Conservation (phyloP, 108 stramenopile species). For the Mediolabrus comicus region DNA sequence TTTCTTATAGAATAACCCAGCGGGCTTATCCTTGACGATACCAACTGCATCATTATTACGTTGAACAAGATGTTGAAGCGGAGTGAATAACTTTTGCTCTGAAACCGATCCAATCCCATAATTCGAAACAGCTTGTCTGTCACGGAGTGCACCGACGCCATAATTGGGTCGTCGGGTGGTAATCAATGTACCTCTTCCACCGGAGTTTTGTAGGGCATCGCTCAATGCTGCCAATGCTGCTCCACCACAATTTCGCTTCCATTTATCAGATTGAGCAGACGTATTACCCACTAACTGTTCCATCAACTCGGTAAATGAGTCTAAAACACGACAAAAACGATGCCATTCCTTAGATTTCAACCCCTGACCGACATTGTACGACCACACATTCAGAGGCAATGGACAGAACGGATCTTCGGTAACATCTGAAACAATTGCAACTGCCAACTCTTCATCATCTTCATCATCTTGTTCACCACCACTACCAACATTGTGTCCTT, state of each 20-base stretch:
- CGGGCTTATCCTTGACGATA: constrained; percentile 16
- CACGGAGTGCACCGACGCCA: constrained; percentile 63
- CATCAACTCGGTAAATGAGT: constrained; percentile 39
- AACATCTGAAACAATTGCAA: constrained; percentile 75
- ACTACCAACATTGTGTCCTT: constrained; percentile 8
- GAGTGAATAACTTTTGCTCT: constrained; percentile 52
- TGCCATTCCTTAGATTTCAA: constrained; percentile 27
- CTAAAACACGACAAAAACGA: constrained; percentile 36
- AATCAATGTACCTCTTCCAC: constrained; percentile 73
- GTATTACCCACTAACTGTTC: constrained; percentile 27
- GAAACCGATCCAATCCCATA: neutral
- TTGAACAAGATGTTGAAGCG: constrained; percentile 46
- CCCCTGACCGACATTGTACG: constrained; percentile 48
- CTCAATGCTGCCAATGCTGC: constrained; percentile 74
- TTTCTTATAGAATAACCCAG: constrained; percentile 57
- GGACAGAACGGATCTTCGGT: constrained; percentile 75
- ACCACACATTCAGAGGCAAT: constrained; percentile 58
- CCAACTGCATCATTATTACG: constrained; percentile 1
- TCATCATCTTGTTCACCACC: constrained; percentile 7
- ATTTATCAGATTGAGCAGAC: neutral
- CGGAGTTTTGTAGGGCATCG: constrained; percentile 68
- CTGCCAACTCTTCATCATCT: constrained; percentile 39
- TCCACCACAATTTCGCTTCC: constrained; percentile 56
- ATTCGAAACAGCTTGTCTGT: constrained; percentile 43
- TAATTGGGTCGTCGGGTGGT: constrained; percentile 72